A percentile compares a stretch with the other conserved stretches of the same genome.
Conservation (phyloP, 75 land plant genomes). For the Ceratopteris richardii region DNA sequence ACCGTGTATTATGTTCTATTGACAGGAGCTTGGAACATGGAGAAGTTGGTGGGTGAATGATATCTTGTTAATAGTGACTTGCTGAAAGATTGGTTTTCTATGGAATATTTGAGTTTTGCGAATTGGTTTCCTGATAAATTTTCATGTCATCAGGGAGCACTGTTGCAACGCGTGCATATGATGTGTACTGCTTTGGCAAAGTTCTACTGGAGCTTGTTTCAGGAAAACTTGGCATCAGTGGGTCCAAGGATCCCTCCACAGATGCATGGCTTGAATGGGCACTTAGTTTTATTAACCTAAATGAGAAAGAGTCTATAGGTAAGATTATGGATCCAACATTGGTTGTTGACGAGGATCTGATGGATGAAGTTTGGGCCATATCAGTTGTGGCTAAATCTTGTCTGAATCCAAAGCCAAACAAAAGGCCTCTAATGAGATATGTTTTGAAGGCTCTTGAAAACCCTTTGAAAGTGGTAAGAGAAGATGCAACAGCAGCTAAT, state of each 20-base stretch:
- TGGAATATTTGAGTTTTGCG: too few relatives aligned
- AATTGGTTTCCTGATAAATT: too few relatives aligned
- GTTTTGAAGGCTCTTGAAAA: constrained; percentile 87
- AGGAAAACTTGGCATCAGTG: constrained; percentile 85
- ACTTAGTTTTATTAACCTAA: constrained; percentile 57
- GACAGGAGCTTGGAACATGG: constrained; percentile 5
- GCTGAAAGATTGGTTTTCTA: too few relatives aligned
- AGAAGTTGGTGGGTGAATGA: background rate
- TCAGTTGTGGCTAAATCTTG: constrained; percentile 91
- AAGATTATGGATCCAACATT: constrained; percentile 82
- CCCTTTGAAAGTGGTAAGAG: constrained; percentile 83
- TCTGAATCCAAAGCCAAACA: constrained; percentile 69
- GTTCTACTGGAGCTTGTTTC: constrained; percentile 88
- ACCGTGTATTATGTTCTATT: too few relatives aligned
- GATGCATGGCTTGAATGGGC: constrained; percentile 72
- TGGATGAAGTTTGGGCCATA: constrained; percentile 99
- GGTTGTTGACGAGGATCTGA: constrained; percentile 81
- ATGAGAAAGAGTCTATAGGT: constrained; percentile 74
- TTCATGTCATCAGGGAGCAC: constrained; percentile 11
- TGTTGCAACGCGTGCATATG: constrained; percentile 58
- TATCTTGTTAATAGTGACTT: too few relatives aligned
- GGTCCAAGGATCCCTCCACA: constrained; percentile 38
- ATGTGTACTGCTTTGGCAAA: constrained; percentile 89
- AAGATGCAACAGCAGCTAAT: constrained; percentile 39
- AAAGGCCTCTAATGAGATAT: constrained; percentile 78